Evolutionary conservation across 805 yeast genomes (phyloP).

Genomic region (Saccharomyces jurei): DNA sequence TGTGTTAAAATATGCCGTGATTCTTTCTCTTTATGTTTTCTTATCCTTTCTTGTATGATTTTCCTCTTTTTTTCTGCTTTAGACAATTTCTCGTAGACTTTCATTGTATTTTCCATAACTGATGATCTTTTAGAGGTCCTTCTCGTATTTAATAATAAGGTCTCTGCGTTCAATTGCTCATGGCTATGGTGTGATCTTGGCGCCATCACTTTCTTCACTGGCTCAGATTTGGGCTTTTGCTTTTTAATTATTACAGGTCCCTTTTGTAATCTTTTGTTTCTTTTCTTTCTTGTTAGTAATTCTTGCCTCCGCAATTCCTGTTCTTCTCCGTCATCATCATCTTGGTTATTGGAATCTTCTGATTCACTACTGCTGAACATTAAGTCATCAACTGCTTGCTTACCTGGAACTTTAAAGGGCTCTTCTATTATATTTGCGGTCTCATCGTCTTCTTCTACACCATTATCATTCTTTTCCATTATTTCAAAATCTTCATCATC

Average conservation of each 20-base stretch:
- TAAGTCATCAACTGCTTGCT: constrained; percentile 23
- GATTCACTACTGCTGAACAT: constrained; percentile 21
- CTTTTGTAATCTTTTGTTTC: constrained; percentile 8
- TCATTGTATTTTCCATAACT: constrained; percentile 68
- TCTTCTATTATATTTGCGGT: constrained; percentile 8
- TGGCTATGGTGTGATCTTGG: constrained; percentile 7
- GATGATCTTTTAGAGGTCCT: constrained; percentile 72
- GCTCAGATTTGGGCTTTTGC: constrained; percentile 19
- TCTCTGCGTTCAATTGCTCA: constrained; percentile 40
- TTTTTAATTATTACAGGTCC: constrained; percentile 32
- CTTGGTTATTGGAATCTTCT: constrained; percentile 35
- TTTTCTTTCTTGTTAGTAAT: constrained; percentile 20
- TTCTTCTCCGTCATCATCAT: constrained; percentile 62
- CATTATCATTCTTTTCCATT: constrained; percentile 25
- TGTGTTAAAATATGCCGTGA: constrained; percentile 34
- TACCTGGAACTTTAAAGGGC: constrained; percentile 3
- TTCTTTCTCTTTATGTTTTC: constrained; percentile 41
- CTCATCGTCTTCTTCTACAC: constrained; percentile 21
- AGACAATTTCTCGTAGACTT: constrained; percentile 63
- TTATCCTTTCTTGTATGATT: constrained; percentile 34
- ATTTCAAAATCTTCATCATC: constrained; percentile 43
- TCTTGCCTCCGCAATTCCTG: constrained; percentile 43
- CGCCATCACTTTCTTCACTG: constrained; percentile 22
- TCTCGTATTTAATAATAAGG: constrained; percentile 45
- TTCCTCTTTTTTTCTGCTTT: constrained; percentile 56